Base-by-base conservation (phyloP, 2,329 filamentous ascomycete genomes). In the Pseudogymnoascus sp. region DNA sequence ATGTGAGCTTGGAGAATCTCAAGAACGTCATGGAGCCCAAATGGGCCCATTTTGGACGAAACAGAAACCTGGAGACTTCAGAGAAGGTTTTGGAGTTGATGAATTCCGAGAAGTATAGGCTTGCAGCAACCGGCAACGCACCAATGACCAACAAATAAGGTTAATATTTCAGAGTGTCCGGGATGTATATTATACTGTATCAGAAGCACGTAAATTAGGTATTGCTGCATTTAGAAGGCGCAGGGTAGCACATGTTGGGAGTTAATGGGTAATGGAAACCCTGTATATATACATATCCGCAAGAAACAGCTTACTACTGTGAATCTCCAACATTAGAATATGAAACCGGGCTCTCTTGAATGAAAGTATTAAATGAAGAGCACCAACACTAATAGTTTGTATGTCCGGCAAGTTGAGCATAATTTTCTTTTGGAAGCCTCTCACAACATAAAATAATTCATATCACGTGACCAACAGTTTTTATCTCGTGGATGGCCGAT, bases 61-160 rank as follows among this genome's bases (percentile, higher is more conserved):
- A 78, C 66, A 81, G 79, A 71, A 75, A 77, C 16, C 70, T 80
- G 12, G 78, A 79, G 37, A 82, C 80, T 5, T 76, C 81, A 5
- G 78, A 84, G 65, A 82, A 84, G 72, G 79, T 86, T 21, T 79
- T 85, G 70, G 82, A 87, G 71, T 72, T 85, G 37, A 75, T 88
- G 62, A 80, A 78, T 62, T 79, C 75, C 63, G 78, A 84, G 70
- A 79, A 79, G 63, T 81, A 81, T 69, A 67, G 67, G 43, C 63
- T 66, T 53, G 67, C 71, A 25, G 65, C 60, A 34, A 69, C 70
- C 63, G 68, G 67, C 16, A 70, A 66, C 62, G 67, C 69, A n/a
- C 72, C 71, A 31, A 69, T 71, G 64, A 12, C 56, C 36, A 34
- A 36, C 28, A 34, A 28, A 34, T 43, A 46, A 56, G 49, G 9